Evolutionary conservation across 805 yeast species (phyloP).

Genomic region (Metschnikowia bowlesiae): DNA sequence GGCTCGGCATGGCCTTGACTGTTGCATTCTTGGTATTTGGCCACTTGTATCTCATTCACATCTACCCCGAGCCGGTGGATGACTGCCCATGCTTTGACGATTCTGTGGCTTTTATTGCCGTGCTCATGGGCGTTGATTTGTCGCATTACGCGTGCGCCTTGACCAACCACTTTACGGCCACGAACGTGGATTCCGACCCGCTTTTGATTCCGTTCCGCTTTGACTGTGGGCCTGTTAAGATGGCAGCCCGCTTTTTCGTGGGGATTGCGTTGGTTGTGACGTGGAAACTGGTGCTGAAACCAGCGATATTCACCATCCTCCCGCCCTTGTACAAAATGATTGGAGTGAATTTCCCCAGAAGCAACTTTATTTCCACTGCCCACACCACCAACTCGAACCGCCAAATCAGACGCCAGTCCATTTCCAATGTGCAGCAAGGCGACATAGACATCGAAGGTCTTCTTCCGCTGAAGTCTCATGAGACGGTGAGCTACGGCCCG

Average conservation of each 20-base stretch:
- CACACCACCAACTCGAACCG: slow-evolving; percentile 27
- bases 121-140: slow-evolving; percentile 70
- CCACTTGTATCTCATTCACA: slow-evolving; percentile 50
- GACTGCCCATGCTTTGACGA: slow-evolving; percentile 97
- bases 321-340: slow-evolving; percentile 52
- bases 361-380: slow-evolving; percentile 37
- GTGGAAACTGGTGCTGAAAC: slow-evolving; percentile 77
- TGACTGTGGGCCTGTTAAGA: slow-evolving; percentile 5
- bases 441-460: slow-evolving; percentile 15
- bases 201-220: slow-evolving; percentile 30
- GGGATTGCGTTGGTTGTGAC: slow-evolving; percentile 60
- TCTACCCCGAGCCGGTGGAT: slow-evolving; percentile 82
- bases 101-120: slow-evolving; percentile 89
- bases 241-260: slow-evolving; percentile 46
- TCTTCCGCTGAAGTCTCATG: slow-evolving; percentile 24
- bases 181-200: slow-evolving; percentile 22
- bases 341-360: slow-evolving; percentile 38
- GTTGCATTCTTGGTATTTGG: slow-evolving; percentile 35
- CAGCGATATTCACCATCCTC: slow-evolving; percentile 52
- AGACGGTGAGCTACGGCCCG: slow-evolving; percentile 32
- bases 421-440: slow-evolving; percentile 29
- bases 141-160: slow-evolving; percentile 48
- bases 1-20: slow-evolving; percentile 25
- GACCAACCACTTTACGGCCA: slow-evolving; percentile 24
- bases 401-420: slow-evolving; percentile 36